Evolutionary conservation across 345 rosid species (phyloP).

Genomic region (Sisymbrium irio): DNA sequence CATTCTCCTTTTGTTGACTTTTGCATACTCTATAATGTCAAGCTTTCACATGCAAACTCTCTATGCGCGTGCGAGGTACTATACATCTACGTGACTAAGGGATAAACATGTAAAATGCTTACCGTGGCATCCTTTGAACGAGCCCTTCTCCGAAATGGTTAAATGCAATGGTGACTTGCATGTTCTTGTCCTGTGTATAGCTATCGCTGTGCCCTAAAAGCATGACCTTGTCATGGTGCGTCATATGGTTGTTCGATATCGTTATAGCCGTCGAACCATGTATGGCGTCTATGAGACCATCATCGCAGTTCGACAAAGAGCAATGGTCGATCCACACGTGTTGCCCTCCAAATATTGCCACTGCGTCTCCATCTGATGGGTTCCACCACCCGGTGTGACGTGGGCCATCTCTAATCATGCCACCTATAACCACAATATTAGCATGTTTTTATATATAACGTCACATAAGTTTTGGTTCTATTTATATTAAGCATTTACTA

Average conservation of each 20-base stretch:
- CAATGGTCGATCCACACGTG: conserved; percentile 78
- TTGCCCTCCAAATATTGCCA: conserved; percentile 51
- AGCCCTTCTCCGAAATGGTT: conserved; percentile 87
- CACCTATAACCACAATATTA: conserved; percentile 18
- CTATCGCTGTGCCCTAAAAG: conserved; percentile 70
- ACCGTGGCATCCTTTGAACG: conserved; percentile 91
- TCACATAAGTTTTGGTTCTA: neutral
- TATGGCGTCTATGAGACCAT: conserved; percentile 75
- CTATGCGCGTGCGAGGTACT: conserved; percentile 10
- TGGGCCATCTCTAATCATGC: conserved; percentile 54
- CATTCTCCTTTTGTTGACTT: conserved; percentile 21
- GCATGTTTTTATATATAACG: neutral
- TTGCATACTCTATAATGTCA: conserved; percentile 6
- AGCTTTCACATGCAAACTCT: conserved; percentile 24
- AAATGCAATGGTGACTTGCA: conserved; percentile 82
- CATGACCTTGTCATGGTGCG: conserved; percentile 87
- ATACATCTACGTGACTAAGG: neutral
- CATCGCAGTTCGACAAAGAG: conserved; percentile 67
- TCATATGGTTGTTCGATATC: conserved; percentile 74
- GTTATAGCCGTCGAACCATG: conserved; percentile 83
- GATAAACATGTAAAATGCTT: neutral
- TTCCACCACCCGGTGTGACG: conserved; percentile 55
- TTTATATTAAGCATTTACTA: neutral
- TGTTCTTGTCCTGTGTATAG: conserved; percentile 57
- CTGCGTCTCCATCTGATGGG: conserved; percentile 64